These are phyloP conservation scores for Beauveria caledonica DNA, from an alignment of 2,329 filamentous ascomycete species.

Conservation along the genomic window DNA sequence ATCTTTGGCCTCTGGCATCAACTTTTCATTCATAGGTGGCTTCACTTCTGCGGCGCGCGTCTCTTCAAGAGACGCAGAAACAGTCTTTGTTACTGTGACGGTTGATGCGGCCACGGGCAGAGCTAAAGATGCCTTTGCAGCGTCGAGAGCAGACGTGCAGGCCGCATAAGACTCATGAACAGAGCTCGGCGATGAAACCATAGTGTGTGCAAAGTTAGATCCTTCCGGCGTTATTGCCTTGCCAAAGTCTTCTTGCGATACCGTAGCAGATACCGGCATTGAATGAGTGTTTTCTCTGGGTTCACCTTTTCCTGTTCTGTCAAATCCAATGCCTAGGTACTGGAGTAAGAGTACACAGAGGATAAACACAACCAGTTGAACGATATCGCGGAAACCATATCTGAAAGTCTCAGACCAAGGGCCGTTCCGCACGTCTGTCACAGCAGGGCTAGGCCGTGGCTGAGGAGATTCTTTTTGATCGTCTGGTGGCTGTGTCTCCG, in stretches of 20 bases:
- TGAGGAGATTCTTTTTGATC: neutral
- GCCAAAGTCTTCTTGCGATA: neutral
- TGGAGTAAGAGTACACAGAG: constrained; percentile 5
- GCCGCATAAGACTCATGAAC: constrained; percentile 18
- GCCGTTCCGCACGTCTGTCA: too few relatives aligned
- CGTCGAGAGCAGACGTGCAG: constrained; percentile 18
- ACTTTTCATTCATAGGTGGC: neutral
- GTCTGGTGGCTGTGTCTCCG: neutral
- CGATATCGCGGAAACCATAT: neutral
- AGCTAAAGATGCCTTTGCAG: constrained; percentile 8
- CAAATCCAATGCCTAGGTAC: constrained; percentile 2
- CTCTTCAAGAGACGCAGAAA: constrained; percentile 17
- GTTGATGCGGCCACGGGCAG: constrained; percentile 16
- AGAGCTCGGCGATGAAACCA: neutral
- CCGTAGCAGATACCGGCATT: neutral
- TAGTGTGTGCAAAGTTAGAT: neutral
- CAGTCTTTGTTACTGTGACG: constrained; percentile 25
- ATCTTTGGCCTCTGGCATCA: constrained; percentile 14
- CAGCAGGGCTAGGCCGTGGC: neutral
- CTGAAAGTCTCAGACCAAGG: neutral
- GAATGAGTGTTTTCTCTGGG: neutral
- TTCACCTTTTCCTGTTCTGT: neutral
- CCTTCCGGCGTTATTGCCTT: neutral
- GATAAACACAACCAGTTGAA: constrained; percentile 2
- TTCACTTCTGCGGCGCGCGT: neutral